A percentile compares a stretch with the other conserved stretches of the same genome.
Evolutionary conservation across 1,284 basidiomycete genomes (phyloP).

Genomic region (Ceratobasidium sp.): DNA sequence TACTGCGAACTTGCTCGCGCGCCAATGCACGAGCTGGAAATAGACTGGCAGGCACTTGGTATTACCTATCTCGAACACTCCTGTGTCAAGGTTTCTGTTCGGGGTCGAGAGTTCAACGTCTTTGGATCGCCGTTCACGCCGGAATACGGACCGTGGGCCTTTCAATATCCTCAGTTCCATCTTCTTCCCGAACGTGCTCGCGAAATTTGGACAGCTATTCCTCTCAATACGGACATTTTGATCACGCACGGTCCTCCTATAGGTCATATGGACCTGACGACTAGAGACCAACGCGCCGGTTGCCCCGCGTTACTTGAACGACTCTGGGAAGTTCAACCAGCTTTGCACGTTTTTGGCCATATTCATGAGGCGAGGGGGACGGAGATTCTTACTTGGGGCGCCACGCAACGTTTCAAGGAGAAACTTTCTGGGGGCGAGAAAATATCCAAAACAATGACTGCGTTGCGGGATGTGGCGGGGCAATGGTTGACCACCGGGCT

Average conservation of each 20-base stretch:
- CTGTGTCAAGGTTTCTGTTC: constrained; percentile 52
- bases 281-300: constrained; percentile 49
- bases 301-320: constrained; percentile 57
- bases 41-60: constrained; percentile 41
- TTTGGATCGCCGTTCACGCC: constrained; percentile 60
- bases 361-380: constrained; percentile 60
- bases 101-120: constrained; percentile 54
- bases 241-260: constrained; percentile 63
- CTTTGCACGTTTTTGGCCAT: constrained; percentile 62
- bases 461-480: neutral
- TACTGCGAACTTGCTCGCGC: constrained; percentile 3
- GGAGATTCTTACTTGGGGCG: constrained; percentile 56
- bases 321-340: constrained; percentile 57
- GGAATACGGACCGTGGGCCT: constrained; percentile 56
- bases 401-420: constrained; percentile 50
- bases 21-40: neutral
- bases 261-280: constrained; percentile 55
- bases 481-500: too few relatives aligned
- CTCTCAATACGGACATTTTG: constrained; percentile 58
- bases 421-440: neutral
- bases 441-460: neutral
- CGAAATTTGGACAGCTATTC: constrained; percentile 54
- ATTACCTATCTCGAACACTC: constrained; percentile 57
- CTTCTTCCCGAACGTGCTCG: constrained; percentile 46
- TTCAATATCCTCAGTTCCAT: constrained; percentile 56